These are phyloP conservation scores for Dryadomyces sulphureus DNA, from an alignment of 2,329 filamentous ascomycete genomes.

Conservation along the genomic window DNA sequence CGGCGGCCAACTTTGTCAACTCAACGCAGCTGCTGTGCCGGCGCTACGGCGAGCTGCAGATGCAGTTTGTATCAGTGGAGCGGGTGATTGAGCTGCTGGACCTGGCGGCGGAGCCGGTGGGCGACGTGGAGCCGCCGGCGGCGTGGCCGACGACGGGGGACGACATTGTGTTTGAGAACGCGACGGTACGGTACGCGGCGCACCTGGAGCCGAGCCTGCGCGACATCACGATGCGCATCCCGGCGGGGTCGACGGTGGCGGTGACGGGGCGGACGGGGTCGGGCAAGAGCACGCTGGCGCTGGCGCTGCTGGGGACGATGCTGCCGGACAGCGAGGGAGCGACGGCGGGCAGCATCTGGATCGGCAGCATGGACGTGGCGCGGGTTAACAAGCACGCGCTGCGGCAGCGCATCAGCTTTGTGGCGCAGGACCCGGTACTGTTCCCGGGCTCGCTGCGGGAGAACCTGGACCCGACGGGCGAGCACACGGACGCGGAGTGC, in stretches of 20 bases:
- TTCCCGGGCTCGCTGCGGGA: slow-evolving; percentile 44
- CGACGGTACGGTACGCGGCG: slow-evolving; percentile 67
- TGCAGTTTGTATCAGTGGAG: slow-evolving; percentile 86
- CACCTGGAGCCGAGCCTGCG: slow-evolving; percentile 59
- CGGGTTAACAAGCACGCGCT: slow-evolving; percentile 38
- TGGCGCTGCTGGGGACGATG: slow-evolving; percentile 42
- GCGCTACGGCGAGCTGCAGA: slow-evolving; percentile 71
- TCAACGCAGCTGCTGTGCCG: slow-evolving; percentile 63
- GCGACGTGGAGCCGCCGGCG: slow-evolving; percentile 42
- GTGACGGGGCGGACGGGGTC: slow-evolving; percentile 75
- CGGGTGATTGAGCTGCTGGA: slow-evolving; percentile 69
- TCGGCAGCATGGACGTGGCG: slow-evolving; percentile 38
- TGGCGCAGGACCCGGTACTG: slow-evolving; percentile 48
- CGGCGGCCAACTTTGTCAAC: slow-evolving; percentile 52
- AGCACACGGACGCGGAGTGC: slow-evolving; percentile 38
- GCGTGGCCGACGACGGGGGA: slow-evolving; percentile 62
- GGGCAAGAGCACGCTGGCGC: slow-evolving; percentile 66
- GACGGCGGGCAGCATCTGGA: slow-evolving; percentile 31
- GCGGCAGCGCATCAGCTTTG: slow-evolving; percentile 43
- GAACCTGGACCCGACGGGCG: slow-evolving; percentile 54
- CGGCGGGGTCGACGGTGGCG: slow-evolving; percentile 43
- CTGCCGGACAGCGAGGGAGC: slow-evolving; percentile 23
- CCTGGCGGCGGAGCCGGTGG: slow-evolving; percentile 59
- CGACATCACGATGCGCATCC: slow-evolving; percentile 57
- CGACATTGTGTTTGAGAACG: slow-evolving; percentile 60